A percentile compares a stretch with the other conserved stretches of the same genome.
Conservation (phyloP, 2,329 filamentous ascomycete species). For the Aspergillus versicolor region DNA sequence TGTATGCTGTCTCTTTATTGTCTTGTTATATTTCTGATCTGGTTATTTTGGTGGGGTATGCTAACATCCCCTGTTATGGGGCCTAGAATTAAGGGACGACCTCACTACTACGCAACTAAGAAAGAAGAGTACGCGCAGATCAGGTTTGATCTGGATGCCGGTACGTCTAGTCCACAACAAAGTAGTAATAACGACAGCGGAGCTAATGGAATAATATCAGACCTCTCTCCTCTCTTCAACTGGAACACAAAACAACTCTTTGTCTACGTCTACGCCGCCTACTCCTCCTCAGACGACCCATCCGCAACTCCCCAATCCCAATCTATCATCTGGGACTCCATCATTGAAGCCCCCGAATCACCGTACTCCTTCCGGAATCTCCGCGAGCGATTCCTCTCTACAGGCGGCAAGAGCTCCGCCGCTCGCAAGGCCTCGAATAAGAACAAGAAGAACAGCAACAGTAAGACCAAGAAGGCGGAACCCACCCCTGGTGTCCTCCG, state of each 20-base stretch:
- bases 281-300: slow-evolving; percentile 44
- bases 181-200: not conserved
- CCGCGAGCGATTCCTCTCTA: slow-evolving; percentile 36
- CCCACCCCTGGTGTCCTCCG: slow-evolving; percentile 62
- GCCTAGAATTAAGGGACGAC: slow-evolving; percentile 75
- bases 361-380: slow-evolving; percentile 42
- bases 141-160: slow-evolving; percentile 85
- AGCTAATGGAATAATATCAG: slow-evolving; percentile 37
- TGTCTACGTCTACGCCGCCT: slow-evolving; percentile 85
- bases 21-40: not conserved
- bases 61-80: not conserved
- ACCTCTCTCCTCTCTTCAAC: slow-evolving; percentile 88
- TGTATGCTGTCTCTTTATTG: slow-evolving; percentile 56
- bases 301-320: slow-evolving; percentile 41
- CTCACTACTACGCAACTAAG: slow-evolving; percentile 92
- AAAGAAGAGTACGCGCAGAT: slow-evolving; percentile 96
- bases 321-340: slow-evolving; percentile 92
- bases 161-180: slow-evolving; percentile 34
- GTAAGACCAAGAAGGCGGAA: slow-evolving; percentile 9
- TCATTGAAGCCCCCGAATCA: slow-evolving; percentile 68
- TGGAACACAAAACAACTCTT: slow-evolving; percentile 99
- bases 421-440: slow-evolving; percentile 21
- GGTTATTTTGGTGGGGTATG: not conserved
- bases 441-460: slow-evolving; percentile 3
- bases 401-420: slow-evolving; percentile 8